Percentiles rank a stretch among this genome's conserved stretches.
Evolutionary conservation across 495 filamentous ascomycete species (phyloP).

Genomic region (Podospora pseudocomata): DNA sequence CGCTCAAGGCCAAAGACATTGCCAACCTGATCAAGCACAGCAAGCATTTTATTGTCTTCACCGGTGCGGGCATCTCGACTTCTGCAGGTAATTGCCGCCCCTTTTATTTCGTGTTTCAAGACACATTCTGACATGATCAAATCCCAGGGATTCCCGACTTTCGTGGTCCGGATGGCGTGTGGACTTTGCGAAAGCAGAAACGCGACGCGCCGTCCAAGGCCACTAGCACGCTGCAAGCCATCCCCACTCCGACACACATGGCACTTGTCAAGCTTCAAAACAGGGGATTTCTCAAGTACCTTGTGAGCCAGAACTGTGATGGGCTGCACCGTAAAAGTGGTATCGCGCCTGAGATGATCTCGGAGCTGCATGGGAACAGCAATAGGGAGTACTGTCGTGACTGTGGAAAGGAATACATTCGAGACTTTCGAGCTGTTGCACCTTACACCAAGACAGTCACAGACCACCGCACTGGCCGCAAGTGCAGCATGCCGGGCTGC

Average conservation of each 20-base stretch:
- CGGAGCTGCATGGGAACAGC: conserved; percentile 47
- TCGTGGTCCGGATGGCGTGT: conserved; percentile 43
- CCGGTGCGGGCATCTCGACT: conserved; percentile 45
- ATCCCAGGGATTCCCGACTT: conserved; percentile 40
- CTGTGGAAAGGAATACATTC: conserved; percentile 45
- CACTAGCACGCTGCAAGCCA: conserved; percentile 39
- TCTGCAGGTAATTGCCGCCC: conserved; percentile 33
- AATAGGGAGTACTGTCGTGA: conserved; percentile 45
- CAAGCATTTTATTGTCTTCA: conserved; percentile 48
- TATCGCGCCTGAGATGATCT: conserved; percentile 40
- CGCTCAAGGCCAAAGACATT: conserved; percentile 36
- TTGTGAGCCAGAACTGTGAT: conserved; percentile 49
- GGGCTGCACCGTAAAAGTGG: conserved; percentile 44
- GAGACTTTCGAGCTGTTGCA: conserved; percentile 46
- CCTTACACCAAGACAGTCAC: conserved; percentile 39
- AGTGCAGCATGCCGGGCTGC: conserved; percentile 32
- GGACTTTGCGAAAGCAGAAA: conserved; percentile 42
- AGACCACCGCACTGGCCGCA: conserved; percentile 46
- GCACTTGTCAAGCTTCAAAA: conserved; percentile 46
- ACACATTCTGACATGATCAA: neutral
- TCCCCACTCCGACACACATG: conserved; percentile 48
- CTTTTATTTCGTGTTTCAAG: neutral
- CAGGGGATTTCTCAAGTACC: conserved; percentile 38
- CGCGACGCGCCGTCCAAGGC: conserved; percentile 24
- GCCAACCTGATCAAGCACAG: conserved; percentile 37